Percentiles rank a stretch among this genome's conserved stretches.
Conservation (phyloP, 257 asterid species). For the Verbena officinalis region DNA sequence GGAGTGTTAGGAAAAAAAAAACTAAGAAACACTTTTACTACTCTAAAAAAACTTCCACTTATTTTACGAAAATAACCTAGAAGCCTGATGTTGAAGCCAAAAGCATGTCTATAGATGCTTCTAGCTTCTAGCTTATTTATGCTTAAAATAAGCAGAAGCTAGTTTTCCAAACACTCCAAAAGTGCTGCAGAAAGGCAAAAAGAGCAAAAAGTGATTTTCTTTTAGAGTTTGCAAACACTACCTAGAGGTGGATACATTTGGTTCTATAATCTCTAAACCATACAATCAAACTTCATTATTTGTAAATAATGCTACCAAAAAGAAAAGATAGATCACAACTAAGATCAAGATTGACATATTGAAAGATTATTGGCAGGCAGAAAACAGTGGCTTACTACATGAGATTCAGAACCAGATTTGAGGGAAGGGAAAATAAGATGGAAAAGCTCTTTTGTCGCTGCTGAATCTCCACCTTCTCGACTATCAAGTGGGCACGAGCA, state of each 20-base stretch:
- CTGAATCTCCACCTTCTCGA: slow-evolving; percentile 89
- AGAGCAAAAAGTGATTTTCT: no score
- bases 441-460: slow-evolving; percentile 86
- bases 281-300: slow-evolving; percentile 12
- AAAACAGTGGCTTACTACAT: slow-evolving; percentile 74
- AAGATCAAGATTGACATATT: slow-evolving; percentile 13
- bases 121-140: no score
- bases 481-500: slow-evolving; percentile 89
- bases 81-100: no score
- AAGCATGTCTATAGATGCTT: no score
- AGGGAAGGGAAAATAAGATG: slow-evolving; percentile 94
- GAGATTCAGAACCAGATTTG: slow-evolving; percentile 91
- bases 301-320: slow-evolving; percentile 4
- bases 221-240: no score
- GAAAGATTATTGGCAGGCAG: slow-evolving; percentile 29
- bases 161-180: no score
- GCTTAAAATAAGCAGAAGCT: no score
- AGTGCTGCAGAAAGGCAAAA: no score
- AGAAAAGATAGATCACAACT: slow-evolving; percentile 5
- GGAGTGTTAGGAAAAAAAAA: no score
- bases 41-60: no score
- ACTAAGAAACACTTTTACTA: no score
- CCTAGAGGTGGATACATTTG: slow-evolving; percentile 16
- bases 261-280: slow-evolving; percentile 23
- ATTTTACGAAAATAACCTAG: no score